phyloP scores from a whole-genome alignment of 2,329 filamentous ascomycete genomes.

The Xylaria digitata region DNA sequence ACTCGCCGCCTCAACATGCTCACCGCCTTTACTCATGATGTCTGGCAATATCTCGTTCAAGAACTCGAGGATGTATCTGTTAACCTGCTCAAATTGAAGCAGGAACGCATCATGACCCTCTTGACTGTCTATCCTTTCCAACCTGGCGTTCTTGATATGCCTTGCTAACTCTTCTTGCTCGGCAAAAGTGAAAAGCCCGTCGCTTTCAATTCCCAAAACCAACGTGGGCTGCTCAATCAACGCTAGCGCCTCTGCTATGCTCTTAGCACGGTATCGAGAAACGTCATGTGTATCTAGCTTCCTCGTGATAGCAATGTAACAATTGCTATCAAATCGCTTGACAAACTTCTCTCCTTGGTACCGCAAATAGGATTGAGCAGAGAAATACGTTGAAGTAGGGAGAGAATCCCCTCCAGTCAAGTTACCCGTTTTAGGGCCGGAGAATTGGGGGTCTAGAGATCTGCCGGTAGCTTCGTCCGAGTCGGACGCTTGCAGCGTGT shows the following conservation, averaged over 20 bases:
- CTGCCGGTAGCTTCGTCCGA: conserved; percentile 41
- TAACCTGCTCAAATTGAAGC: conserved; percentile 97
- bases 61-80: conserved; percentile 85
- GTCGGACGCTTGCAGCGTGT: conserved; percentile 39
- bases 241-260: conserved; percentile 79
- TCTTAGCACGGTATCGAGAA: conserved; percentile 76
- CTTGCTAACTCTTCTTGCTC: conserved; percentile 93
- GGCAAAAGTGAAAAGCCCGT: conserved; percentile 95
- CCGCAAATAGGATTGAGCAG: conserved; percentile 94
- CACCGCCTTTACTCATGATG: conserved; percentile 78
- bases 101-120: conserved; percentile 98
- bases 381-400: conserved; percentile 87
- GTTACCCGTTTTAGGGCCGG: conserved; percentile 67
- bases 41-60: conserved; percentile 84
- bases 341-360: conserved; percentile 98
- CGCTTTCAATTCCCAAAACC: conserved; percentile 93
- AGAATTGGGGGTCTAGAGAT: conserved; percentile 74
- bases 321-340: conserved; percentile 96
- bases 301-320: conserved; percentile 97
- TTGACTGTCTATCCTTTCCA: conserved; percentile 90
- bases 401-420: conserved; percentile 63
- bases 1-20: conserved; percentile 57
- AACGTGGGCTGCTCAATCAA: conserved; percentile 89
- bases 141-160: conserved; percentile 78
- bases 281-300: conserved; percentile 98